Evolutionary conservation across 2,329 filamentous ascomycete genomes (phyloP).

Genomic region (Alternaria tenuissima): DNA sequence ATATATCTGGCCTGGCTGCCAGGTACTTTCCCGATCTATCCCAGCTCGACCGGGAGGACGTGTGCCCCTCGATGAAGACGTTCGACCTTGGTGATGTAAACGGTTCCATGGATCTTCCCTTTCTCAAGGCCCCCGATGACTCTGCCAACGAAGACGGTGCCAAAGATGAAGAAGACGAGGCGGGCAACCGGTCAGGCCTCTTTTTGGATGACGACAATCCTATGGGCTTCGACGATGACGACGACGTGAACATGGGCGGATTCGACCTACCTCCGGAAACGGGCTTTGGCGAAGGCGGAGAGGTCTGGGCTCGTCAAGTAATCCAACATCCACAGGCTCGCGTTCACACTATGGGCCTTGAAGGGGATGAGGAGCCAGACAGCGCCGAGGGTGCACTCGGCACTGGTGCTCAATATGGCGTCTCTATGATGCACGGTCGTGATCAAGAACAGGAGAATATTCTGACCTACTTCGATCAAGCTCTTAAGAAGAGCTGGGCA

Average conservation of each 20-base stretch:
- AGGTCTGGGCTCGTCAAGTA: conserved; percentile 92
- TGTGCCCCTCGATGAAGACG: conserved; percentile 93
- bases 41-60: conserved; percentile 81
- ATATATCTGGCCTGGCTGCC: conserved; percentile 75
- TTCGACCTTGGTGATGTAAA: conserved; percentile 90
- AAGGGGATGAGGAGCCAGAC: conserved; percentile 62
- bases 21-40: conserved; percentile 87
- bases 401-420: conserved; percentile 73
- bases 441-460: conserved; percentile 89
- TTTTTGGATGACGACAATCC: conserved; percentile 88
- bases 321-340: conserved; percentile 86
- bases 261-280: conserved; percentile 70
- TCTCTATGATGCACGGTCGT: conserved; percentile 76
- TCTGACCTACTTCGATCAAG: conserved; percentile 96
- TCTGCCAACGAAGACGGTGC: conserved; percentile 72
- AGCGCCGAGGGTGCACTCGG: conserved; percentile 59
- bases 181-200: conserved; percentile 75
- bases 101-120: conserved; percentile 86
- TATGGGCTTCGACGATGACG: conserved; percentile 77
- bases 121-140: conserved; percentile 87
- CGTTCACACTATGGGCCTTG: conserved; percentile 70
- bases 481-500: conserved; percentile 95
- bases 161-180: conserved; percentile 56
- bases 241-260: conserved; percentile 67
- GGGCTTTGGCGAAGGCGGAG: conserved; percentile 93